Conservation (phyloP, 305 asterid genomes). For the Fraxinus sp. region DNA sequence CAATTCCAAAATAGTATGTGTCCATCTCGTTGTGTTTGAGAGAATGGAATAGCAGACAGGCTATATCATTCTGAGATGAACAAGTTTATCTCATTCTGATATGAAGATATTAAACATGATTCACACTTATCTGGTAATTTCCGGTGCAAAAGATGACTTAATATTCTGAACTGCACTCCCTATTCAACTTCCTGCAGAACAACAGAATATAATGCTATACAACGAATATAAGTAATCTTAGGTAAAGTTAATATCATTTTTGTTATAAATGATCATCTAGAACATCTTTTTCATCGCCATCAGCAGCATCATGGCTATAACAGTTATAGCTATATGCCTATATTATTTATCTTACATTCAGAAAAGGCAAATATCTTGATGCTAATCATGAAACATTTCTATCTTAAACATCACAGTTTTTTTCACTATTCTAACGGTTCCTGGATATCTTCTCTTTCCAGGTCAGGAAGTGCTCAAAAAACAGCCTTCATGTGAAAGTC, state of each 20-base stretch:
- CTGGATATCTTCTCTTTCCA: conserved; percentile 9
- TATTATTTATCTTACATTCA: neutral
- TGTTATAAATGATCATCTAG: neutral
- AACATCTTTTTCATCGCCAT: neutral
- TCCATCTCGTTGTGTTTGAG: neutral
- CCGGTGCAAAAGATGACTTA: neutral
- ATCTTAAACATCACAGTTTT: neutral
- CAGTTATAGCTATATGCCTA: neutral
- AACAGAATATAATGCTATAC: neutral
- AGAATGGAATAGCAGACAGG: neutral
- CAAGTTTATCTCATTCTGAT: neutral
- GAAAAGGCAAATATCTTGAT: neutral
- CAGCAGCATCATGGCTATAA: neutral
- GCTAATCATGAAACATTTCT: neutral
- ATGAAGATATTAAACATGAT: neutral
- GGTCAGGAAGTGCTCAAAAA: conserved; percentile 38
- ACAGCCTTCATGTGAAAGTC: conserved; percentile 33
- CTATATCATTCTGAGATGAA: neutral
- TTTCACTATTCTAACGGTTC: neutral
- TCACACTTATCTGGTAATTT: neutral
- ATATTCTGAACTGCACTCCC: neutral
- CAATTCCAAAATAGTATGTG: neutral
- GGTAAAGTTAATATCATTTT: neutral
- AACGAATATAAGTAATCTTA: neutral
- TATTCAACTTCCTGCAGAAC: neutral